Evolutionary conservation across 2,329 filamentous ascomycete genomes (phyloP), one percentile per base, ranked within the genome.

Genomic region (Arthrobotrys pseudoclavata): DNA sequence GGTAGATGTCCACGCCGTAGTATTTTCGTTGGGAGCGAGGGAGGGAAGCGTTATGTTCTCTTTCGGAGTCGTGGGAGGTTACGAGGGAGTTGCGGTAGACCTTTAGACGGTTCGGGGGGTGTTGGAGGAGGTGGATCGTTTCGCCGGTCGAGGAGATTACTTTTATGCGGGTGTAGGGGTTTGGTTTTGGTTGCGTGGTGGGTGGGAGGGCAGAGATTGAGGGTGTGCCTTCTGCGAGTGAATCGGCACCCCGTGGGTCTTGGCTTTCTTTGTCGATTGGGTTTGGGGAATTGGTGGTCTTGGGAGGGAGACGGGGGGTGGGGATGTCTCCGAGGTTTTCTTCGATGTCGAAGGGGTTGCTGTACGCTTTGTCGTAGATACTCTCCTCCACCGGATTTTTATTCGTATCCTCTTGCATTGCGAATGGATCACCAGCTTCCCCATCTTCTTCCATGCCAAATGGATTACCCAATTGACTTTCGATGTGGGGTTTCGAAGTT

Each of bases 1-100:
- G 87, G 83, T 97, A 94, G 37, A 99, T 96, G 55, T 97, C 91
- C 79, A 99, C 91, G 9, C 96, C 96, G 83, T 97, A 99, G 84
- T 94, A 98, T 81, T 90, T 91, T 34, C 75, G 61, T 45, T 78
- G 15, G 3, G 61, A 57, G 20, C 75, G 75, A 0, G 75, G 75
- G 2, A 76, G 60, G n/a, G 48, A 37, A 4, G 66, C 29, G 42
- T 76, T 76, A 18, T 9, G 10, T 45, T 78, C 69, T 13, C 9
- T 12, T 45, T 71, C 69, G 20, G 62, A 48, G n/a, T 62, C 52
- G 34, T 71, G 69, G 18, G 45, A 26, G 68, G 62, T 71, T n/a
- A 72, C 75, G 20, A 78, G 68, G n/a, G 67, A 71, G 20, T 71
- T 45, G 2, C 69, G 61, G 47, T 78, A 72, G 22, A 78, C 55